Percentiles rank a stretch among this genome's conserved stretches.
Evolutionary conservation across 2,329 filamentous ascomycete species (phyloP).

Genomic region (Aspergillus bombycis): DNA sequence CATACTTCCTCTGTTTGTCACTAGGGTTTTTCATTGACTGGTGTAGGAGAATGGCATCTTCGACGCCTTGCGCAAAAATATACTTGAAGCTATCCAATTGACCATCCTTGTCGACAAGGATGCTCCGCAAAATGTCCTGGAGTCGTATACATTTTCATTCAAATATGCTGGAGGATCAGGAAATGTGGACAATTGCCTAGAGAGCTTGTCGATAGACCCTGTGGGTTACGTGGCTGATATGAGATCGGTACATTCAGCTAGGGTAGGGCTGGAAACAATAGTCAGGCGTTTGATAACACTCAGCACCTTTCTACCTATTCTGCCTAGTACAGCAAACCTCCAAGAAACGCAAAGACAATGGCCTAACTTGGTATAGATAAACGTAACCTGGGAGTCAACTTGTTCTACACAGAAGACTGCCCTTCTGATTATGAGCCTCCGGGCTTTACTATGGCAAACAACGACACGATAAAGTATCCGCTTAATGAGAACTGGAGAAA

Average conservation of each 20-base stretch:
- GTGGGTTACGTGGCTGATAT: constrained; percentile 35
- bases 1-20: neutral
- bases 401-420: constrained; percentile 49
- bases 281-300: constrained; percentile 46
- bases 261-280: constrained; percentile 46
- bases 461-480: constrained; percentile 40
- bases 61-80: constrained; percentile 46
- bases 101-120: constrained; percentile 48
- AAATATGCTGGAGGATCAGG: constrained; percentile 41
- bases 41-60: constrained; percentile 54
- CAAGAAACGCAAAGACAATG: neutral
- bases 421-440: constrained; percentile 43
- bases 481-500: constrained; percentile 42
- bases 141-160: constrained; percentile 55
- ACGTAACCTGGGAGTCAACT: constrained; percentile 47
- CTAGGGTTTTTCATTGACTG: constrained; percentile 24
- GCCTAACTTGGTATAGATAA: constrained; percentile 30
- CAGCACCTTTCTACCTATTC: constrained; percentile 41
- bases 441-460: constrained; percentile 40
- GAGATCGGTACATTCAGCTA: constrained; percentile 44
- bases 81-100: constrained; percentile 51
- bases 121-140: constrained; percentile 45
- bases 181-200: constrained; percentile 34
- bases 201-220: constrained; percentile 31
- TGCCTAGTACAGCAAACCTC: constrained; percentile 43